A percentile compares a stretch with the other conserved stretches of the same genome.
Conservation (phyloP, 306 rosid species). For the Cucurbita pepo region DNA sequence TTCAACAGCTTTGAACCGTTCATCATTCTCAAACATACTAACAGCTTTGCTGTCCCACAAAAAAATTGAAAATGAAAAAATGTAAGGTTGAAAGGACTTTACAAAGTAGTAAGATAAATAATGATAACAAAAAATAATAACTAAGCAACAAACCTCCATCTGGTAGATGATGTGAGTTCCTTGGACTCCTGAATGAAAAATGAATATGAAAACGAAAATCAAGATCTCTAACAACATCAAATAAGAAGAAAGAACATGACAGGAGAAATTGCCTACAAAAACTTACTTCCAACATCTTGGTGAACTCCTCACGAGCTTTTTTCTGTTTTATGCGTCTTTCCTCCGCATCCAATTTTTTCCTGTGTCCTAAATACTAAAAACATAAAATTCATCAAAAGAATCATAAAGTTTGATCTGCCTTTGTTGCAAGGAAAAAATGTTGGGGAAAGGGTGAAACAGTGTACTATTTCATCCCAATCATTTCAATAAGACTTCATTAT, state of each 20-base stretch:
- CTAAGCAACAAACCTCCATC: constrained; percentile 65
- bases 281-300: constrained; percentile 96
- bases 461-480: neutral
- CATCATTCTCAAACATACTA: constrained; percentile 81
- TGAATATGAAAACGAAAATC: constrained; percentile 1
- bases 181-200: constrained; percentile 63
- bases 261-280: neutral
- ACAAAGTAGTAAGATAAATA: neutral
- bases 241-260: neutral
- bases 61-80: constrained; percentile 19
- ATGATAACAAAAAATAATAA: constrained; percentile 4
- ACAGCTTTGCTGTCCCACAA: constrained; percentile 72
- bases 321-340: constrained; percentile 94
- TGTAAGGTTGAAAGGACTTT: neutral
- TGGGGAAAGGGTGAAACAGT: neutral
- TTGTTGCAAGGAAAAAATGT: neutral
- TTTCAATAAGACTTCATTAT: constrained; percentile 1
- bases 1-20: constrained; percentile 84
- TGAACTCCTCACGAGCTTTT: constrained; percentile 86
- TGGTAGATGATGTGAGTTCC: constrained; percentile 79
- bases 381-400: constrained; percentile 8
- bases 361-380: constrained; percentile 86
- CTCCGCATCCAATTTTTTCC: constrained; percentile 91
- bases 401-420: neutral
- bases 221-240: neutral